Evolutionary conservation across 352 stramenopile genomes (phyloP).

Genomic region (Globisporangium solare): DNA sequence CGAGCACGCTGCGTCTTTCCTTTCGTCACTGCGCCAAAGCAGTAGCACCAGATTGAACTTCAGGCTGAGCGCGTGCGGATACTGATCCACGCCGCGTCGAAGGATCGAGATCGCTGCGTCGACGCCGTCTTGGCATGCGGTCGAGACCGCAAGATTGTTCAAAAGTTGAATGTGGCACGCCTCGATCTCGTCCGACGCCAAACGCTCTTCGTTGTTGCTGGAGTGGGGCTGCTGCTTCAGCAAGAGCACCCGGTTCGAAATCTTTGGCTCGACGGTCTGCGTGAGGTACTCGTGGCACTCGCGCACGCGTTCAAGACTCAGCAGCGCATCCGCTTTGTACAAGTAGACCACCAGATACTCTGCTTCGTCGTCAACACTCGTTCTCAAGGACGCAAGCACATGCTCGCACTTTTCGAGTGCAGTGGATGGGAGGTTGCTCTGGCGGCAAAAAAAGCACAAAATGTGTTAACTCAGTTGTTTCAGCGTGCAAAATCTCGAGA

Average conservation of each 20-base stretch:
- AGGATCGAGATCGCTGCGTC: slow-evolving; percentile 44
- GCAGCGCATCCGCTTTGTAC: slow-evolving; percentile 70
- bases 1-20: slow-evolving; percentile 34
- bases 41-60: slow-evolving; percentile 78
- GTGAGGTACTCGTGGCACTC: slow-evolving; percentile 48
- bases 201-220: too few species aligned
- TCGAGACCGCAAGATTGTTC: slow-evolving; percentile 69
- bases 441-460: not conserved
- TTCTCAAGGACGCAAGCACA: slow-evolving; percentile 12
- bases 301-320: slow-evolving; percentile 69
- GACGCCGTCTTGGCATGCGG: slow-evolving; percentile 30
- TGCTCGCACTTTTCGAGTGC: slow-evolving; percentile 40
- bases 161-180: slow-evolving; percentile 51
- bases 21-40: slow-evolving; percentile 51
- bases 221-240: slow-evolving; percentile 6
- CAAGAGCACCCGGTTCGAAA: not conserved
- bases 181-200: slow-evolving; percentile 20
- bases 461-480: not conserved
- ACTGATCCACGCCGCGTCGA: slow-evolving; percentile 30
- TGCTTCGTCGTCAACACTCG: not conserved
- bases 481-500: not conserved
- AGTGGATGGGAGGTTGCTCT: slow-evolving; percentile 32
- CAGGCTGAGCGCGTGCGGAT: slow-evolving; percentile 35
- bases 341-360: slow-evolving; percentile 27
- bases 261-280: slow-evolving; percentile 23